phyloP scores from a whole-genome alignment of 2,329 filamentous ascomycete species.

The Diaporthe australafricana region DNA sequence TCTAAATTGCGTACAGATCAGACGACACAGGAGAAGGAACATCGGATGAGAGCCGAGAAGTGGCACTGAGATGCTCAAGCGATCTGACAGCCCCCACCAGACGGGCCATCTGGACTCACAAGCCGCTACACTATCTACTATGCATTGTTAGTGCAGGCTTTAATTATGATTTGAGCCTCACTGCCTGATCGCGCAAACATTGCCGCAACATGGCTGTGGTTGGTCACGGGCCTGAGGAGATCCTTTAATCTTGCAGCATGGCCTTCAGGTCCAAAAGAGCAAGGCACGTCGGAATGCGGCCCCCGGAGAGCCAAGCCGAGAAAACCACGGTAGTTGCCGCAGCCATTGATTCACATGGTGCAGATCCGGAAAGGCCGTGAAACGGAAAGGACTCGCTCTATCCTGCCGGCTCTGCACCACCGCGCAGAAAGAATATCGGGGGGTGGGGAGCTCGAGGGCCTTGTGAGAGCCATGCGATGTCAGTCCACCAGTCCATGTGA shows the following conservation, averaged over 20 bases:
- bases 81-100: background rate
- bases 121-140: background rate
- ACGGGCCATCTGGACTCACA: background rate
- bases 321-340: constrained; percentile 20
- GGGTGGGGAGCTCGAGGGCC: background rate
- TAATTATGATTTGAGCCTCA: background rate
- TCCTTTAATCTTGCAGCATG: background rate
- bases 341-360: constrained; percentile 25
- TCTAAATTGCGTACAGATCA: constrained; percentile 9
- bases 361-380: constrained; percentile 19
- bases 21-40: constrained; percentile 13
- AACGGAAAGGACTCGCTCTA: constrained; percentile 10
- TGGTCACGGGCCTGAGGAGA: background rate
- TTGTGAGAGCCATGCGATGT: constrained; percentile 1
- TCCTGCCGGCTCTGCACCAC: constrained; percentile 3
- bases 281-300: background rate
- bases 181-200: background rate
- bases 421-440: background rate
- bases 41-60: constrained; percentile 4
- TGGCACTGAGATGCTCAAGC: background rate
- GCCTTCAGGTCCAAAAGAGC: background rate
- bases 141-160: too few species aligned
- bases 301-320: constrained; percentile 22
- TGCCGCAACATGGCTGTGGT: background rate
- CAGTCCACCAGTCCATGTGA: constrained; percentile 5